Evolutionary conservation across 805 yeast species (phyloP), one percentile per base, ranked within the genome.

Genomic region (Saccharomyces mikatae): DNA sequence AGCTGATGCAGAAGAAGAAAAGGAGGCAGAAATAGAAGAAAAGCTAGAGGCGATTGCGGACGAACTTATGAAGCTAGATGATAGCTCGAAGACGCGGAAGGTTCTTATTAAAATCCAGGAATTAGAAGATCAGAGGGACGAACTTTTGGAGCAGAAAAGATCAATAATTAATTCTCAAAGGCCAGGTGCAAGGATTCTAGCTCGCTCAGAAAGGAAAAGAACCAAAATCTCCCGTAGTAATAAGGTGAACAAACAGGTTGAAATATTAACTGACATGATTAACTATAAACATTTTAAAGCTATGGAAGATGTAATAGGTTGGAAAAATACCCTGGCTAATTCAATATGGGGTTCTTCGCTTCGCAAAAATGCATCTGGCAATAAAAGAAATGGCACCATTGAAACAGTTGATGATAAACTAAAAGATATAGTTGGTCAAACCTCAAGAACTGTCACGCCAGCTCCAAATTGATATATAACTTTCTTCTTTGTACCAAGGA

Each of bases 51-150:
- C 60, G 0, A 73, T 67, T 51, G 71, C 70, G 1, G 71, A 70
- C 26, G 76, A 71, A n/a, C 68, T 62, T 6, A 73, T 70, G 57
- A 71, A 69, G 3, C 47, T 69, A 52, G 74, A 61, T 60, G 81
- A 65, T 56, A 62, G 60, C 31, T 64, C 70, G 0, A 66, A 68
- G 47, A 65, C 71, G 1, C 60, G 69, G 50, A 56, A 58, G 30
- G 55, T 61, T 2, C 51, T 64, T 14, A 57, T 59, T 32, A 58
- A 59, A 50, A 60, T 70, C 26, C 41, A 56, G 41, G 64, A 57
- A 52, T 62, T 69, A 8, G 74, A 67, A 31, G 64, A 60, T 2
- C 70, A 66, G 24, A 64, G 68, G 30, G 72, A 65, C 30, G 54
- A 51, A 2, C 28, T 69, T 8, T 50, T 64, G 22, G 57, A 58